Conservation (phyloP, 2,329 filamentous ascomycete species). For the Samsoniella hepiali region DNA sequence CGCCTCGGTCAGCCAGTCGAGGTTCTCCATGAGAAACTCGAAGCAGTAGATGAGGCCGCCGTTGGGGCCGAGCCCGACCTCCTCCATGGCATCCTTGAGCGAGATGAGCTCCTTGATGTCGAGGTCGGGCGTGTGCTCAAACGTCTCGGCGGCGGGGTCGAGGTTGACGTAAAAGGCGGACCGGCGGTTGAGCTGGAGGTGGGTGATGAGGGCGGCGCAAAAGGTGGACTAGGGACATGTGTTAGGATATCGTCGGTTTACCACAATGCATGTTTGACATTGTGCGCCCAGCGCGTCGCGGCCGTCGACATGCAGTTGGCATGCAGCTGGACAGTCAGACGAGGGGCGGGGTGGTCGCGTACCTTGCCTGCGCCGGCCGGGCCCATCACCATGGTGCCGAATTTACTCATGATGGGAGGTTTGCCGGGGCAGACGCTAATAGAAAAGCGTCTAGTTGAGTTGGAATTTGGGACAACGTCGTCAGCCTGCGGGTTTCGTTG, state of each 20-base stretch:
- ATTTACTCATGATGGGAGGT: slow-evolving; percentile 73
- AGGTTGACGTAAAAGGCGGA: slow-evolving; percentile 98
- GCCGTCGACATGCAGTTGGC: background rate
- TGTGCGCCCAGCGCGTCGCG: background rate
- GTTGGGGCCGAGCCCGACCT: slow-evolving; percentile 85
- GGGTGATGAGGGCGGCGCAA: slow-evolving; percentile 87
- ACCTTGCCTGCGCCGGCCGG: slow-evolving; percentile 93
- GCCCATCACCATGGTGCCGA: slow-evolving; percentile 92
- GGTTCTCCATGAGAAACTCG: slow-evolving; percentile 90
- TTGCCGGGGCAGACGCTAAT: too few relatives aligned
- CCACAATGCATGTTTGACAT: background rate
- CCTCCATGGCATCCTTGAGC: slow-evolving; percentile 94
- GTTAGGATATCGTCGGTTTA: background rate
- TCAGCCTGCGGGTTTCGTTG: background rate
- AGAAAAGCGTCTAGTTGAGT: background rate
- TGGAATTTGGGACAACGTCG: background rate
- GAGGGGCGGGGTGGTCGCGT: slow-evolving; percentile 19
- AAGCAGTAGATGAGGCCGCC: slow-evolving; percentile 95
- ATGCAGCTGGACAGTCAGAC: background rate
- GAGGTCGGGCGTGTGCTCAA: slow-evolving; percentile 86
- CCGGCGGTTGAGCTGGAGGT: slow-evolving; percentile 85
- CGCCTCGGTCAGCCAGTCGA: slow-evolving; percentile 84
- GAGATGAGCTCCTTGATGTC: slow-evolving; percentile 95
- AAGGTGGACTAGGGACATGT: slow-evolving; percentile 70
- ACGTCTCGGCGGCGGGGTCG: slow-evolving; percentile 90